These are phyloP conservation scores for Letharia columbiana DNA, from an alignment of 495 filamentous ascomycete genomes.

Conservation along the genomic window DNA sequence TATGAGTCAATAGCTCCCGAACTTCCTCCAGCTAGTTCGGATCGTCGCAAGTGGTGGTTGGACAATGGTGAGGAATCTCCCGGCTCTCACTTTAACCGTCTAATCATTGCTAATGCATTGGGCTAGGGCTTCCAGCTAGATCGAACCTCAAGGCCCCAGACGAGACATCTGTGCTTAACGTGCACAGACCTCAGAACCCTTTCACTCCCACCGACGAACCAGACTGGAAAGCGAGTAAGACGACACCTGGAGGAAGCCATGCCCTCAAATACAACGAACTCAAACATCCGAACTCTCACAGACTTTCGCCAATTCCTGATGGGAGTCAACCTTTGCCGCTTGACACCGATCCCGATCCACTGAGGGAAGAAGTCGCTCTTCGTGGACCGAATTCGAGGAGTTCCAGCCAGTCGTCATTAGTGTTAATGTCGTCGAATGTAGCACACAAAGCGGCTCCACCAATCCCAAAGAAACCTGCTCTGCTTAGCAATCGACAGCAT, in stretches of 20 bases:
- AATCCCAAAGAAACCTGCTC: constrained; percentile 34
- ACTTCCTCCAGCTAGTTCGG: constrained; percentile 82
- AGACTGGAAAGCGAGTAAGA: constrained; percentile 62
- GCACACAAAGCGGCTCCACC: constrained; percentile 35
- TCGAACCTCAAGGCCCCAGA: constrained; percentile 59
- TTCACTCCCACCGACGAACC: constrained; percentile 58
- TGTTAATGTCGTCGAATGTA: constrained; percentile 14
- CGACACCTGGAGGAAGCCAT: neutral
- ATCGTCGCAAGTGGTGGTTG: constrained; percentile 89
- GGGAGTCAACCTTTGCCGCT: neutral
- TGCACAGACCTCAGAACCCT: constrained; percentile 69
- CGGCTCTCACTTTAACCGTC: neutral
- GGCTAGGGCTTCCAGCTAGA: constrained; percentile 59
- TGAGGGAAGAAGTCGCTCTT: neutral
- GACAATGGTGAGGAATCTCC: constrained; percentile 48
- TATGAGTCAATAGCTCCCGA: constrained; percentile 70
- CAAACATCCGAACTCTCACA: neutral
- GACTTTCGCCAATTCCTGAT: neutral
- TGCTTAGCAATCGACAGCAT: constrained; percentile 20
- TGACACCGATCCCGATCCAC: neutral
- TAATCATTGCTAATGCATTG: constrained; percentile 3
- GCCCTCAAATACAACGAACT: neutral
- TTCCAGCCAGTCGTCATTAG: constrained; percentile 11
- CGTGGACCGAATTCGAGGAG: neutral
- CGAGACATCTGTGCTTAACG: constrained; percentile 54